Conservation (phyloP, 2,329 filamentous ascomycete species). For the Botrytis squamosa region DNA sequence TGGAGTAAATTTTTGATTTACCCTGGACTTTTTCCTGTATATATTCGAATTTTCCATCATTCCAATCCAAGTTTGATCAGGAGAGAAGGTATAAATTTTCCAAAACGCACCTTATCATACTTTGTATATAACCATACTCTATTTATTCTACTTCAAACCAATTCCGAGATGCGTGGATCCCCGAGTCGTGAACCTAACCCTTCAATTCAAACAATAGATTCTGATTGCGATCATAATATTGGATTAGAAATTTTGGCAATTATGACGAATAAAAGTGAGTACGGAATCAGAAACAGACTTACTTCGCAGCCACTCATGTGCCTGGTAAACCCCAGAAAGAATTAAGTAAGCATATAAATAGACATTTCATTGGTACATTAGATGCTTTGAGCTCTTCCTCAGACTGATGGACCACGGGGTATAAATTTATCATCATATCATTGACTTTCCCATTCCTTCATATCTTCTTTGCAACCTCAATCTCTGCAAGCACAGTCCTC, state of each 20-base stretch:
- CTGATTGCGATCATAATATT: neutral
- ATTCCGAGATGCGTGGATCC: neutral
- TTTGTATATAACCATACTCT: neutral
- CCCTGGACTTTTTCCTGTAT: too few relatives aligned
- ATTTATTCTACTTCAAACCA: neutral
- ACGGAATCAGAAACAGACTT: neutral
- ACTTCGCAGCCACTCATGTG: neutral
- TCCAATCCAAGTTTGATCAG: too few relatives aligned
- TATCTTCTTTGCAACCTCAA: neutral
- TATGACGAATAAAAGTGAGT: neutral
- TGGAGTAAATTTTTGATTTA: too few relatives aligned
- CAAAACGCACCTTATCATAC: neutral
- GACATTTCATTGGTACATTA: too few relatives aligned
- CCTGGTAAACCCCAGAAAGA: neutral
- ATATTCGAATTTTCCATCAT: too few relatives aligned
- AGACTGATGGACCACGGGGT: too few relatives aligned
- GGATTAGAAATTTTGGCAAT: neutral
- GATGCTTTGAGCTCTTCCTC: neutral
- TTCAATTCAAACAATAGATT: neutral
- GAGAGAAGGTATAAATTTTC: neutral
- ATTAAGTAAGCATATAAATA: neutral
- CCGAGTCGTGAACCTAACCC: neutral
- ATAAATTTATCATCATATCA: neutral
- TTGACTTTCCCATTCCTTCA: neutral
- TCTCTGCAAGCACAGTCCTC: conserved; percentile 30